Base-by-base conservation (phyloP, 2,329 filamentous ascomycete genomes). In the Penicillium occitanis region DNA sequence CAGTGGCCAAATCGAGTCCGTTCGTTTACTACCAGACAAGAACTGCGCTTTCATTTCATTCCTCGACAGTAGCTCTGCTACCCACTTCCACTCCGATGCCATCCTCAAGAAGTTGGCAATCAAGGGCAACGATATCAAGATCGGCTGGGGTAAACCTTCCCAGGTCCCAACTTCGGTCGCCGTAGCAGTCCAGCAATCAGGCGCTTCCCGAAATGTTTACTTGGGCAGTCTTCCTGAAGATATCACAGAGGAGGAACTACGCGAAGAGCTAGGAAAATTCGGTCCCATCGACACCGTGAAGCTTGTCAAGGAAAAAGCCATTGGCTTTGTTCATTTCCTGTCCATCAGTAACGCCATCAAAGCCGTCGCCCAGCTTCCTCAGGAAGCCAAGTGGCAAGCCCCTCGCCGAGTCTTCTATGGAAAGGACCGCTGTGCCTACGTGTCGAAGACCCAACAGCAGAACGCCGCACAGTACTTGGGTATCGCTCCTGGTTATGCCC, bases 1-100 rank as follows among this genome's bases (percentile, higher is more conserved):
- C 70, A 98, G 95, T 79, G 95, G 95, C 28, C 95, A 98, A 78
- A 98, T 99, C 74, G 95, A 99, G 83, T 98, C 95, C n/a, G 95
- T 99, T 63, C 91, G 95, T 72, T 86, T 99, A 70, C 85, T 99
- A 64, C 92, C 94, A 28, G 95, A 99, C 82, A 99, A 98, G 91
- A 99, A 98, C 85, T 99, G 95, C 76, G 95, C 95, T 66, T 99
- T 99, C 85, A 98, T 99, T 77, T 99, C 95, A 7, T 99, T 99
- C 84, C 85, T 99, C 70, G 95, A 99, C 76, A 93, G 93, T 73
- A 97, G 93, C 82, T 97, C 95, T 35, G 95, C 95, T 65, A 98
- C 94, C 25, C 95, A 99, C 78, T 99, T 99, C 83, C 95, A 99
- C 84, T 99, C 95, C 22, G 95, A 99, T 85, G 95, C 95, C 72